A percentile compares a stretch with the other conserved stretches of the same genome.
phyloP scores from a whole-genome alignment of 441 rosid species.

The Raphanus hybrid region DNA sequence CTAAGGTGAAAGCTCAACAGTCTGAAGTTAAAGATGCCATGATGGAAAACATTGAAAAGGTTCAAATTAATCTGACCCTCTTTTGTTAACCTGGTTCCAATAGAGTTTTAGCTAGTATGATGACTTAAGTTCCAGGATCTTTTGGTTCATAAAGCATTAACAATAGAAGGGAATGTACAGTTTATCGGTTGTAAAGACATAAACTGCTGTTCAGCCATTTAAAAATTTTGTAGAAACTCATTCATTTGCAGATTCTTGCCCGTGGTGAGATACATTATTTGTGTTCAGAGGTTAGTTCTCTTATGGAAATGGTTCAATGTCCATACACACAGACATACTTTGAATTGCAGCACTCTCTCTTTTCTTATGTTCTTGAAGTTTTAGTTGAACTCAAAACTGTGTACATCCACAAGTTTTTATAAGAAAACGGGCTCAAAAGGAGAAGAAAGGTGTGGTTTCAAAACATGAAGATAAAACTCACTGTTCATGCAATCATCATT shows the following conservation, averaged over 20 bases:
- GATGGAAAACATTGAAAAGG: conserved; percentile 89
- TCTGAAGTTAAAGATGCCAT: conserved; percentile 75
- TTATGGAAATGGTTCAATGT: neutral
- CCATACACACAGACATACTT: neutral
- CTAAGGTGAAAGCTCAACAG: conserved; percentile 73
- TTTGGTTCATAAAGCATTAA: neutral
- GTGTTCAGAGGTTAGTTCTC: conserved; percentile 52
- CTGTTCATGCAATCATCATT: conserved; percentile 62
- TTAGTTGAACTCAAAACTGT: conserved; percentile 9
- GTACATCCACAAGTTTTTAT: conserved; percentile 73
- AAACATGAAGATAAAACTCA: conserved; percentile 57
- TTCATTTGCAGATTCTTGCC: conserved; percentile 75
- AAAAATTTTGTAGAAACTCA: neutral
- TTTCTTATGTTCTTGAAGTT: neutral
- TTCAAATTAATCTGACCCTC: neutral
- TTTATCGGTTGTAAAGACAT: neutral
- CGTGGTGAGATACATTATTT: conserved; percentile 36
- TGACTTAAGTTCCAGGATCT: neutral
- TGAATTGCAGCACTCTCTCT: conserved; percentile 9
- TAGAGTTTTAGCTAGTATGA: neutral
- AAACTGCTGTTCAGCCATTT: neutral
- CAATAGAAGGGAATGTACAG: neutral
- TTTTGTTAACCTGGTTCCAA: neutral
- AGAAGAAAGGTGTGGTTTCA: conserved; percentile 80
- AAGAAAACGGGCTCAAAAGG: conserved; percentile 33